phyloP scores from a whole-genome alignment of 2,329 filamentous ascomycete genomes.

The Colletotrichum sp. region DNA sequence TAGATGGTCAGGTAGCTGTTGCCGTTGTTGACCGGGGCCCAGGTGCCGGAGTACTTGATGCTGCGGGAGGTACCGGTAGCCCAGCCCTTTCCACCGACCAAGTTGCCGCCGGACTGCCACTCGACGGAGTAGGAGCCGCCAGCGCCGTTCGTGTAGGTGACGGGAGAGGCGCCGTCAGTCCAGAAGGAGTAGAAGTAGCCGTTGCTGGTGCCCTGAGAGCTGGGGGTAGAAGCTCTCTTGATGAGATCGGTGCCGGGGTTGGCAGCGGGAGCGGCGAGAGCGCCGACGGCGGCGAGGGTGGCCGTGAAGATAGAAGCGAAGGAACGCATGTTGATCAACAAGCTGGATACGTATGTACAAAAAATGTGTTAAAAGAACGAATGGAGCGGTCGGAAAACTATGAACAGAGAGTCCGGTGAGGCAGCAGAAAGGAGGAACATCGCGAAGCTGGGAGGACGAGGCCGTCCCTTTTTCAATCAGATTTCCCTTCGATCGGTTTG shows the following conservation, averaged over 20 bases:
- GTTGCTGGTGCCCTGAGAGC: slow-evolving; percentile 29
- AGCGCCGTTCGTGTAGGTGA: slow-evolving; percentile 48
- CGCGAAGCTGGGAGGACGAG: background rate
- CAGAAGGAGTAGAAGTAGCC: slow-evolving; percentile 51
- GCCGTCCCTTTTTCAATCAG: background rate
- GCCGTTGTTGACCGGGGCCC: slow-evolving; percentile 31
- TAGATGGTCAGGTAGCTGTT: slow-evolving; percentile 42
- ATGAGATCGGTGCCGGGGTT: background rate
- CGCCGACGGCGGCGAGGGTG: slow-evolving; percentile 12
- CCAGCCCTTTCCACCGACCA: slow-evolving; percentile 65
- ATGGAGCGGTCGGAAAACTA: background rate
- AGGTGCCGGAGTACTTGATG: slow-evolving; percentile 34
- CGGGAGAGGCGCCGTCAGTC: slow-evolving; percentile 43
- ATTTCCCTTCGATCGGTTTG: background rate
- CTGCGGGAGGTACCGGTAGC: slow-evolving; percentile 49
- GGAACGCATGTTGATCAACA: slow-evolving; percentile 1
- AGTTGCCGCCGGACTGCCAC: slow-evolving; percentile 55
- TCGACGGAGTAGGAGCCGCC: slow-evolving; percentile 47
- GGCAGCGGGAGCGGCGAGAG: slow-evolving; percentile 13
- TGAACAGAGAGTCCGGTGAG: background rate
- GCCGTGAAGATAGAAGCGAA: slow-evolving; percentile 17
- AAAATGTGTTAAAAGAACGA: background rate
- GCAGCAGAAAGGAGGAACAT: background rate
- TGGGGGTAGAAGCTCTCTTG: slow-evolving; percentile 29
- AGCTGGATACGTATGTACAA: background rate